Evolutionary conservation across 148 eudicot genomes (phyloP).

Genomic region (Rhododendron mucronatum): DNA sequence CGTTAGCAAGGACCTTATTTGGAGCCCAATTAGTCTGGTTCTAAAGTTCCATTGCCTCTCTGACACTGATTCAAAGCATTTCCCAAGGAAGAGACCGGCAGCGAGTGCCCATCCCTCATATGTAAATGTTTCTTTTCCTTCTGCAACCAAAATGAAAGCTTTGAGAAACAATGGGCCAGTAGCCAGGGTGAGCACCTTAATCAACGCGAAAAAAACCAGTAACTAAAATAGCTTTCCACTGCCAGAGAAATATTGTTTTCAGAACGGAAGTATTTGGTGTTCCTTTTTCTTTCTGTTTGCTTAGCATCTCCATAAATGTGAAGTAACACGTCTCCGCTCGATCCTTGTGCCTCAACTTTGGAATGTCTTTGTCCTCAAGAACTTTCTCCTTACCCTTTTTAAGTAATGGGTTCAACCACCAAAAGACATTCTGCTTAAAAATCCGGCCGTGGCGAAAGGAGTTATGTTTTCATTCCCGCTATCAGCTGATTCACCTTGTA

Average conservation of each 20-base stretch:
- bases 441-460: conserved; percentile 37
- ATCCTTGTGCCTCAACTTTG: conserved; percentile 35
- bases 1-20: conserved; percentile 46
- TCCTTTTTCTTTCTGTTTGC: conserved; percentile 16
- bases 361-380: conserved; percentile 48
- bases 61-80: conserved; percentile 47
- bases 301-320: conserved; percentile 30
- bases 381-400: conserved; percentile 39
- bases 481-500: conserved; percentile 19
- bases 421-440: conserved; percentile 44
- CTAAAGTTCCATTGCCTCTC: conserved; percentile 55
- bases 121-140: conserved; percentile 22
- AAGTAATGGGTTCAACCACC: conserved; percentile 65
- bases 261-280: conserved; percentile 18
- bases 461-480: conserved; percentile 2
- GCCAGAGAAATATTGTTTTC: conserved; percentile 37
- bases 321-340: conserved; percentile 39
- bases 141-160: conserved; percentile 39
- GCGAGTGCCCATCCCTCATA: conserved; percentile 40
- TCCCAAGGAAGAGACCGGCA: conserved; percentile 26
- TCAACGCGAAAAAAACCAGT: conserved; percentile 45
- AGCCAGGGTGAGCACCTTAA: conserved; percentile 44
- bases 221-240: conserved; percentile 30
- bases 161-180: conserved; percentile 48
- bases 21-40: conserved; percentile 47